Evolutionary conservation across 495 filamentous ascomycete genomes (phyloP), one percentile per base, ranked within the genome.

Genomic region (Penicillium macrosclerotiorum): DNA sequence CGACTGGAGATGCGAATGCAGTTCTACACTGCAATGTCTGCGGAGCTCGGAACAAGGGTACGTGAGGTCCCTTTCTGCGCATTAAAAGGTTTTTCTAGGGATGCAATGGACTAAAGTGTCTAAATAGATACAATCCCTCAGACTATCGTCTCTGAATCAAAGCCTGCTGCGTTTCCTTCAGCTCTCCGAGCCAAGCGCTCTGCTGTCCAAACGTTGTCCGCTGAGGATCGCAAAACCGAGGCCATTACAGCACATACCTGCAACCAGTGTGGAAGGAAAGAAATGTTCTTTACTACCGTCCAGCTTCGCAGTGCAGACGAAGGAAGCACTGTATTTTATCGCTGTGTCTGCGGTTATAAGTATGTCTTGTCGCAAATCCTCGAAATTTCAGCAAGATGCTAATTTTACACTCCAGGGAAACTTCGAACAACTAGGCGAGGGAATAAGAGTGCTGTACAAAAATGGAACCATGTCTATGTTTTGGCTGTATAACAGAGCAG

Each of bases 271-370:
- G 90, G 85, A 5, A 77, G 81, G 39, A 82, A 79, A 34, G 86
- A 95, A 58, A 88, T 97, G 67, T 86, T 82, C 59, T 97, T 80
- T 62, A 88, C 84, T 22, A 84, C 88, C 3, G 79, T 89, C 37
- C 94, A 98, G 63, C 69, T 96, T 61, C 80, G 92, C 45, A 84
- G 89, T 72, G 94, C 93, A 4, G 93, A 97, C 65, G 94, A 97
- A 78, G 94, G 94, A 39, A 87, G 82, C 53, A 95, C 90, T 2
- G 84, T 93, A 27, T 90, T 95, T 54, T 94, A 88, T 64, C 83
- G 76, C 20, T 96, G 90, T 68, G 81, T 85, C 29, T 96, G 90
- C 59, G 87, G 89, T 45, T 71, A 89, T 63, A 90, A 84, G 88
- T 94, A 77, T 62, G 83, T 59, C 39, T 4, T 32, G 13, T 8